phyloP scores from a whole-genome alignment of 495 filamentous ascomycete genomes.

The Tricharina praecox region DNA sequence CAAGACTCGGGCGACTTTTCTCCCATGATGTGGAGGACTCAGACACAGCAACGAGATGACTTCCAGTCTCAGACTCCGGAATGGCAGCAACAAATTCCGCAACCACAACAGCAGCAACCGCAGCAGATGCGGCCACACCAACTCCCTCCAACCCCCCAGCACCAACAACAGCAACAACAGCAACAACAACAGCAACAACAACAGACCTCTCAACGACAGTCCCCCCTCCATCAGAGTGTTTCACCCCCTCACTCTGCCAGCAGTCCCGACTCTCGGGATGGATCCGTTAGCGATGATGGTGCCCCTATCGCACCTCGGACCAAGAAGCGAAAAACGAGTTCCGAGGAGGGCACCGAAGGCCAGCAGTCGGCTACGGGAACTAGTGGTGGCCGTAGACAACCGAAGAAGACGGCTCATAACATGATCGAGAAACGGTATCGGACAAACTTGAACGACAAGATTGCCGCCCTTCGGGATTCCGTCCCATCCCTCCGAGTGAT shows the following conservation, averaged over 20 bases:
- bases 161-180: slow-evolving; percentile 5
- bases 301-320: slow-evolving; percentile 23
- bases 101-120: slow-evolving; percentile 17
- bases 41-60: slow-evolving; percentile 17
- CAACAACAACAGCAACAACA: slow-evolving; percentile 13
- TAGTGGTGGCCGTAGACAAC: slow-evolving; percentile 45
- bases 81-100: slow-evolving; percentile 24
- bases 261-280: slow-evolving; percentile 33
- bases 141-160: too few species aligned
- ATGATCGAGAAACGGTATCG: slow-evolving; percentile 96
- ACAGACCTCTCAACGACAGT: slow-evolving; percentile 23
- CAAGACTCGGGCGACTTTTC: slow-evolving; percentile 13
- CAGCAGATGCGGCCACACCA: slow-evolving; percentile 1
- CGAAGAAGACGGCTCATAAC: slow-evolving; percentile 92
- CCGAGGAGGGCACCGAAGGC: slow-evolving; percentile 34
- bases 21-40: slow-evolving; percentile 13
- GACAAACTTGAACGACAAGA: slow-evolving; percentile 92
- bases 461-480: slow-evolving; percentile 73
- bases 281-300: slow-evolving; percentile 26
- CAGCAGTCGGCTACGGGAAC: slow-evolving; percentile 21
- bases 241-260: slow-evolving; percentile 31
- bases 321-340: slow-evolving; percentile 47
- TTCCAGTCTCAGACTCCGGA: slow-evolving; percentile 9
- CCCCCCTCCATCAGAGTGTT: slow-evolving; percentile 26
- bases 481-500: slow-evolving; percentile 71